Conservation (phyloP, 1,139 yeast genomes). For the Blastobotrys elegans region DNA sequence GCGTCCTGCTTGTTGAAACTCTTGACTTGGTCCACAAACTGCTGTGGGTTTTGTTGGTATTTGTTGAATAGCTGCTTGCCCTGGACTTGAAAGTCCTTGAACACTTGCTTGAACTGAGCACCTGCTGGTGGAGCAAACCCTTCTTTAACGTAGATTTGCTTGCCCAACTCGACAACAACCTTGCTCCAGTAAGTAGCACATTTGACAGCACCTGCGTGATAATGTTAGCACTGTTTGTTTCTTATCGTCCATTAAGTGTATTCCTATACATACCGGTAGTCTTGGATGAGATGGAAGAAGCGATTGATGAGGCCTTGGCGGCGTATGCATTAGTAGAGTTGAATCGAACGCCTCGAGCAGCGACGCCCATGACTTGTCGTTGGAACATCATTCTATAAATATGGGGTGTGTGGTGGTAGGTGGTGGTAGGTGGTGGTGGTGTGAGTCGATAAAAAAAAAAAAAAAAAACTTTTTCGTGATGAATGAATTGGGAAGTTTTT, state of each 20-base stretch:
- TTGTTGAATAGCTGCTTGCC: conserved; percentile 47
- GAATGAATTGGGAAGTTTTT: too few species aligned
- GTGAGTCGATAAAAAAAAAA: too few species aligned
- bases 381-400: conserved; percentile 11
- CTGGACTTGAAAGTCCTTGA: conserved; percentile 48
- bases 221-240: not conserved
- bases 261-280: conserved; percentile 38
- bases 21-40: conserved; percentile 34
- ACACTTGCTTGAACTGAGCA: conserved; percentile 74
- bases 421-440: not conserved
- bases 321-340: conserved; percentile 37
- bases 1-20: conserved; percentile 52
- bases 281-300: conserved; percentile 48
- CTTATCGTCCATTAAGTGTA: not conserved
- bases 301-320: conserved; percentile 33
- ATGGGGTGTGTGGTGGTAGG: not conserved
- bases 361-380: conserved; percentile 15
- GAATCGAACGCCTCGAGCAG: conserved; percentile 36
- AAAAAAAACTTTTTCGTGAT: not conserved
- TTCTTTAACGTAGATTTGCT: conserved; percentile 86
- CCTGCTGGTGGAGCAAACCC: conserved; percentile 87
- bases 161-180: conserved; percentile 82
- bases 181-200: conserved; percentile 69
- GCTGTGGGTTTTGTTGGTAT: conserved; percentile 33
- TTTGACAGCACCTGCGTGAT: conserved; percentile 21